Percentiles rank a stretch among this genome's conserved stretches.
Conservation (phyloP, 345 rosid species). For the Gossypium bickii region DNA sequence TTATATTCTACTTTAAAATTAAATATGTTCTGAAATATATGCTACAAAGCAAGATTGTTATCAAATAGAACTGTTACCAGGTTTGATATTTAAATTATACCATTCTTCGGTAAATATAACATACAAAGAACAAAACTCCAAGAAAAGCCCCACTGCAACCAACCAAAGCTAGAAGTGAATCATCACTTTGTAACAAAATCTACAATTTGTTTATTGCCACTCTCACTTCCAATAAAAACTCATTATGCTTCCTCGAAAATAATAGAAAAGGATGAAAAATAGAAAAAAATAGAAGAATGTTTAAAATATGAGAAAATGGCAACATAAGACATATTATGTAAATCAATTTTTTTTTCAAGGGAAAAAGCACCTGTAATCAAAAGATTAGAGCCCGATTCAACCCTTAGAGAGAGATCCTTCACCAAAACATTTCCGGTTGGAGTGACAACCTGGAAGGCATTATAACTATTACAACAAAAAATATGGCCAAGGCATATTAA, state of each 20-base stretch:
- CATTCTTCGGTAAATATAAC: background rate
- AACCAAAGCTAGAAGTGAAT: background rate
- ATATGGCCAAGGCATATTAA: background rate
- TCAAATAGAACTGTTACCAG: background rate
- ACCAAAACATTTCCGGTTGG: constrained; percentile 93
- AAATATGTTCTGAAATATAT: background rate
- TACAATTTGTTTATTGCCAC: constrained; percentile 3
- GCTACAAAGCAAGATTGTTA: background rate
- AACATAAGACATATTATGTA: background rate
- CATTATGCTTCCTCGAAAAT: background rate
- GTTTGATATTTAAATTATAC: background rate
- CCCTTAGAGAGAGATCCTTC: constrained; percentile 77
- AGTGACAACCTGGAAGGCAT: constrained; percentile 77
- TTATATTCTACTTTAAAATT: background rate
- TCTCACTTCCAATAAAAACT: background rate
- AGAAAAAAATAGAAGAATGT: background rate
- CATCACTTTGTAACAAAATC: background rate
- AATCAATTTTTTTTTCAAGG: constrained; percentile 15
- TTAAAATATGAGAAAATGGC: constrained; percentile 3
- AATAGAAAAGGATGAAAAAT: background rate
- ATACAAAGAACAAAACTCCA: background rate
- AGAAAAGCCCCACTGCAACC: background rate
- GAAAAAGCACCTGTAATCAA: constrained; percentile 83
- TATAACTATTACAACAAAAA: constrained; percentile 18
- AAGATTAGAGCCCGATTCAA: constrained; percentile 91